Percentiles rank a stretch among this genome's conserved stretches.
phyloP scores from a whole-genome alignment of 345 rosid species.

The Linum tenue region DNA sequence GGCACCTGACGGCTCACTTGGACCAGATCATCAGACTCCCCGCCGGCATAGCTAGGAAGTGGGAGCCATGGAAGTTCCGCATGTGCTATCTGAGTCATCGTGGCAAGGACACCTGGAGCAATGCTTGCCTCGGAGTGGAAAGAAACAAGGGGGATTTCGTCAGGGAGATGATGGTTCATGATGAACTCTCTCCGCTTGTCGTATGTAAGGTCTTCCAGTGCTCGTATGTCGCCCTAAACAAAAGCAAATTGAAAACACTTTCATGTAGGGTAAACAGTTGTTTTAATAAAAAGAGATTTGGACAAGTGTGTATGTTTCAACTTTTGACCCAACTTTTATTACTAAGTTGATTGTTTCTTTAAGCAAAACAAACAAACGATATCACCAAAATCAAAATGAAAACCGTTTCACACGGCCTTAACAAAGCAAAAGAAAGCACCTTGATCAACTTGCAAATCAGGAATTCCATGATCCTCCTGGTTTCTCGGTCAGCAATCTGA shows the following conservation, averaged over 20 bases:
- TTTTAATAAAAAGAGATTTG: too few species aligned
- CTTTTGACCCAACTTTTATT: too few species aligned
- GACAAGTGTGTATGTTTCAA: too few species aligned
- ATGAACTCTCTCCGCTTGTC: conserved; percentile 50
- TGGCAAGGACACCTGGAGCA: conserved; percentile 45
- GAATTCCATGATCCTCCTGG: conserved; percentile 54
- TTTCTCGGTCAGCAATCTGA: conserved; percentile 61
- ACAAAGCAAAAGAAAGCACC: conserved; percentile 21
- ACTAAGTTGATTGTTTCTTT: too few species aligned
- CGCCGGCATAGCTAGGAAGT: conserved; percentile 25
- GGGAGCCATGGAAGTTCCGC: conserved; percentile 64
- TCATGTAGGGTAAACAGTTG: too few species aligned
- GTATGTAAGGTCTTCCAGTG: conserved; percentile 59
- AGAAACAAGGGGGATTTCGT: conserved; percentile 44
- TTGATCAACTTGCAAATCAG: conserved; percentile 56
- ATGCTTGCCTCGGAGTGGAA: conserved; percentile 51
- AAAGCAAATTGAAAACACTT: too few species aligned
- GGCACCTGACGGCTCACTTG: conserved; percentile 42
- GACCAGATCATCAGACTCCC: conserved; percentile 17
- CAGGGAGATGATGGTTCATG: conserved; percentile 45
- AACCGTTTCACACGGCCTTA: too few species aligned
- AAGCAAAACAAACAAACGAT: neutral
- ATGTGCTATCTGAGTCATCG: conserved; percentile 58
- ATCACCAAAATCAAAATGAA: neutral
- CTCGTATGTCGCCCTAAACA: conserved; percentile 53